A percentile compares a stretch with the other conserved stretches of the same genome.
Conservation (phyloP, 441 rosid genomes). For the Gossypium lobatum region DNA sequence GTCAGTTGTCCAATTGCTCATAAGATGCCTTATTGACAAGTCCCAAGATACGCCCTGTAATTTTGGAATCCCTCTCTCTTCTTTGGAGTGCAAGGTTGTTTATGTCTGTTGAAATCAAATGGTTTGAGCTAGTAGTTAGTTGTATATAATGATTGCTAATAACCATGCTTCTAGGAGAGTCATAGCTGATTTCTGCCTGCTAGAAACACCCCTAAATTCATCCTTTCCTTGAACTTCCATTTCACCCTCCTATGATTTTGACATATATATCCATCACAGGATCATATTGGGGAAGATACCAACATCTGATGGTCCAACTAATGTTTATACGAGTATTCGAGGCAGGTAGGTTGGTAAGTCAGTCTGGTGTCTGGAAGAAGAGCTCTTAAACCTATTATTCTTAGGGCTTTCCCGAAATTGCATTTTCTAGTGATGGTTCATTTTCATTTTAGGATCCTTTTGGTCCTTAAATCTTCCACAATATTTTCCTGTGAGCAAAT, state of each 20-base stretch:
- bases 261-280: constrained; percentile 63
- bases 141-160: not conserved
- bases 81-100: not conserved
- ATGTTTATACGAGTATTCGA: constrained; percentile 74
- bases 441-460: constrained; percentile 3
- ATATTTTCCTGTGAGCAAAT: not conserved
- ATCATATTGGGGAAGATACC: constrained; percentile 88
- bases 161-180: constrained; percentile 18
- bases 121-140: not conserved
- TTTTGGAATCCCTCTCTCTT: not conserved
- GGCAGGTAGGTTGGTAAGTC: constrained; percentile 96
- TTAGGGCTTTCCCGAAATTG: constrained; percentile 19
- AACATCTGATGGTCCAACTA: constrained; percentile 81
- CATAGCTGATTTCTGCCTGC: constrained; percentile 14
- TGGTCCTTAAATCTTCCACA: constrained; percentile 2
- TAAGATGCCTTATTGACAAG: not conserved
- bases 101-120: constrained; percentile 8
- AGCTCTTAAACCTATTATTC: constrained; percentile 14
- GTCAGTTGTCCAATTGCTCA: not conserved
- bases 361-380: constrained; percentile 26
- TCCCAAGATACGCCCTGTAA: not conserved
- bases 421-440: constrained; percentile 14
- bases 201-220: constrained; percentile 25
- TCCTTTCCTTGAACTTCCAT: constrained; percentile 35
- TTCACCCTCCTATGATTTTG: constrained; percentile 20